Base-by-base conservation (phyloP, 2,329 filamentous ascomycete genomes). In the Colletotrichum eleusines region DNA sequence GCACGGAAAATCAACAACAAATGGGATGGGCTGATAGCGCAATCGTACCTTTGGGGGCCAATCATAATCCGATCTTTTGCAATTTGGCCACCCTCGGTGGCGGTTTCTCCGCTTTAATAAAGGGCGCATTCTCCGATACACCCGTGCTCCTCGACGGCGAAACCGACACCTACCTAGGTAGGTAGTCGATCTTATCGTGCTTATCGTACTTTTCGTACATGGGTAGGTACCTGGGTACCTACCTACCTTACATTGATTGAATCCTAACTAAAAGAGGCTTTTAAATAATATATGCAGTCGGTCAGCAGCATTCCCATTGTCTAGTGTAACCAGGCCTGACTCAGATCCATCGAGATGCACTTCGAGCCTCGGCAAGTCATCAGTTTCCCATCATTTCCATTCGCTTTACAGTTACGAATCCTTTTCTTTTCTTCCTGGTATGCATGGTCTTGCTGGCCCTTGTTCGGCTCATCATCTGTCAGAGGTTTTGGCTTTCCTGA, bases 61-160 rank as follows among this genome's bases (percentile, higher is more conserved):
- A 70, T 70, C 67, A 68, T 31, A 23, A 16, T 23, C 51, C 18
- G 9, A 71, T 23, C 38, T 62, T 63, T 68, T 60, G 50, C 58
- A 63, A 71, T 71, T n/a, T 68, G 57, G 58, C 28, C 16, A 23
- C 40, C 58, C 46, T 53, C 64, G 63, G 68, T 71, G 68, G 68
- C 68, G 64, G 57, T 26, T 38, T 62, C 38, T 58, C 68, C 68
- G 64, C 68, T 46, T 51, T 28, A 31, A n/a, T n/a, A 48, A 48
- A 26, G 42, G 66, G 26, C 12, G 55, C 55, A 42, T 44, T 60
- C 33, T 48, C 57, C 57, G 42, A 60, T 48, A 28, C n/a, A n/a
- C n/a, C n/a, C n/a, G 28, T 51, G 20, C 42, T 42, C 50, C n/a
- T 55, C 62, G 48, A 66, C 46, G 66, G 62, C 50, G 54, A 61